Evolutionary conservation across 805 yeast species (phyloP), one percentile per base, ranked within the genome.

Genomic region (Suhomyces sp.): DNA sequence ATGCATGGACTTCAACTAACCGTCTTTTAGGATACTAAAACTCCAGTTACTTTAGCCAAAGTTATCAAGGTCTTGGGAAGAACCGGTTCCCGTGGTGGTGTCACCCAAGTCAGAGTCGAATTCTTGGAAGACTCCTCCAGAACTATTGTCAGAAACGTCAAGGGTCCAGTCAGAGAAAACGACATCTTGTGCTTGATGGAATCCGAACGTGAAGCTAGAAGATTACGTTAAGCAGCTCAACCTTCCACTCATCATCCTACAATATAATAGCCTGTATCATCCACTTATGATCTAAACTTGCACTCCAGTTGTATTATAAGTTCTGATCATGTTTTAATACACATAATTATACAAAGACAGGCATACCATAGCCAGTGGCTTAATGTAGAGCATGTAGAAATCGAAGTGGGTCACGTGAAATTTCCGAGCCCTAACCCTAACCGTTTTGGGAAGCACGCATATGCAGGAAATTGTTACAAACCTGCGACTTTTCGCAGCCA

Each of bases 1-100:
- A 57, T 57, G 54, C 44, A 26, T 17, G 47, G 19, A 42, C 51
- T 22, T 24, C 19, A 40, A 41, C 50, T 48, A 48, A 40, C 46
- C 13, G 1, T 17, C 15, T 24, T 38, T 60, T 60, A 60, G 84
- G 84, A 80, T 71, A 74, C 83, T 63, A 82, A 86, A 81, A 85
- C 90, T 80, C 97, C 97, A 78, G 97, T 93, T 74, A 94, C 97
- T 84, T 90, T 93, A 81, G 99, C 98, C 78, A 93, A 93, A 86
- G 99, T 93, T 77, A 90, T 91, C 82, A 94, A 93, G 85, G 98
- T 93, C 80, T 86, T 93, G 81, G 98, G 98, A 79, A 93, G 99
- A 84, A 93, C 99, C 87, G 99, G 99, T 79, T 93, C 99, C 78
- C 93, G 98, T 84, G 98, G 98, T 88, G 97, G 97, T 85, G 97